These are phyloP conservation scores for Aspergillus sp. DNA, from an alignment of 2,329 filamentous ascomycete species.

Conservation along the genomic window DNA sequence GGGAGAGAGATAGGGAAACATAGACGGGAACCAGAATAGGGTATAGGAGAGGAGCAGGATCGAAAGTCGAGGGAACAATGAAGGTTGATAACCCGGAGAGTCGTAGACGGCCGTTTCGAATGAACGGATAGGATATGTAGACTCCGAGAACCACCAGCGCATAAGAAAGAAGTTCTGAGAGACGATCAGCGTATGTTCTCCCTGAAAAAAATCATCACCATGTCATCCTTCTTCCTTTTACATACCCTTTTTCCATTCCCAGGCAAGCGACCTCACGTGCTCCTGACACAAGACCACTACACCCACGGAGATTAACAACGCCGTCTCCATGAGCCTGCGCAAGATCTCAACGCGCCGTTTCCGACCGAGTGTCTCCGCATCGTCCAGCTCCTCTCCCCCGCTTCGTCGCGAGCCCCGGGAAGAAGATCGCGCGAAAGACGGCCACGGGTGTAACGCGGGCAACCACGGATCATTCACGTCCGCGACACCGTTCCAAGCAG, in stretches of 20 bases:
- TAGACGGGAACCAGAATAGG: slow-evolving; percentile 73
- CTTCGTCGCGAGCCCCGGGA: slow-evolving; percentile 28
- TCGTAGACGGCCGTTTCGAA: slow-evolving; percentile 24
- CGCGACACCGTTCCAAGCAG: slow-evolving; percentile 21
- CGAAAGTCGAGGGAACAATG: slow-evolving; percentile 72
- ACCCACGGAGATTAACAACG: slow-evolving; percentile 53
- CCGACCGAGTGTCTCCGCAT: slow-evolving; percentile 26
- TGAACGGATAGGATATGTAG: slow-evolving; percentile 54
- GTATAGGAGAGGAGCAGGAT: slow-evolving; percentile 88
- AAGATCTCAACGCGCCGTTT: slow-evolving; percentile 41
- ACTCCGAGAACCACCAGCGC: slow-evolving; percentile 28
- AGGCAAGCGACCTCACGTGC: slow-evolving; percentile 29
- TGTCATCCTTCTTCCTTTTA: not conserved
- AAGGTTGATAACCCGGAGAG: slow-evolving; percentile 45
- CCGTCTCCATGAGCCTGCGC: slow-evolving; percentile 53
- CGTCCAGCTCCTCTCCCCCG: slow-evolving; percentile 28
- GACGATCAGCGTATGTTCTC: slow-evolving; percentile 9
- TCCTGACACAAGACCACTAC: slow-evolving; percentile 38
- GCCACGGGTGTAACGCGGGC: slow-evolving; percentile 29
- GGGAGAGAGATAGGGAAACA: slow-evolving; percentile 70
- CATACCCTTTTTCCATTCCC: slow-evolving; percentile 40
- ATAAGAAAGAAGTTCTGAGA: slow-evolving; percentile 34
- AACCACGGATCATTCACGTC: slow-evolving; percentile 29
- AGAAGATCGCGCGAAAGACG: slow-evolving; percentile 28
- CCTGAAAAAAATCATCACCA: not conserved